Percentiles rank a stretch among this genome's conserved stretches.
Evolutionary conservation across 495 filamentous ascomycete species (phyloP).

Genomic region (Trichoderma virens): DNA sequence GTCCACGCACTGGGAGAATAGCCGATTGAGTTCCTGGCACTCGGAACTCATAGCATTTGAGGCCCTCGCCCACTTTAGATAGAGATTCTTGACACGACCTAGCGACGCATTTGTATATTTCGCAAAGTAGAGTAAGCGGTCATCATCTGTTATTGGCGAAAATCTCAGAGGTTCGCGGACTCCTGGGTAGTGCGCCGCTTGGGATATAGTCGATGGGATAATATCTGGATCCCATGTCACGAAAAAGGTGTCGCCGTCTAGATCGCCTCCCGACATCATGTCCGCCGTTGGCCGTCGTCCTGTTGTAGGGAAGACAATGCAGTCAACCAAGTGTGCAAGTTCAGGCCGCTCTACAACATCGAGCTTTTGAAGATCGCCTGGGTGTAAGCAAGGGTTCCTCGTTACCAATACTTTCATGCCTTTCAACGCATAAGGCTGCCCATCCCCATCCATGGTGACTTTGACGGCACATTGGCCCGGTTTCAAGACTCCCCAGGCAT

Average conservation of each 20-base stretch:
- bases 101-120: slow-evolving; percentile 40
- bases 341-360: slow-evolving; percentile 33
- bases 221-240: slow-evolving; percentile 46
- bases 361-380: slow-evolving; percentile 47
- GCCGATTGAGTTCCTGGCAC: slow-evolving; percentile 45
- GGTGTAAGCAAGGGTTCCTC: slow-evolving; percentile 46
- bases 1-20: slow-evolving; percentile 47
- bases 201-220: slow-evolving; percentile 33
- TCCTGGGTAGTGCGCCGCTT: slow-evolving; percentile 40
- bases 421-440: slow-evolving; percentile 29
- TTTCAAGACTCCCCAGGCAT: slow-evolving; percentile 37
- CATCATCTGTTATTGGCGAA: slow-evolving; percentile 36
- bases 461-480: slow-evolving; percentile 39
- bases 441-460: slow-evolving; percentile 36
- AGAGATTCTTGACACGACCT: slow-evolving; percentile 43
- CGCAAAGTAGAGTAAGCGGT: slow-evolving; percentile 41
- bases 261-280: slow-evolving; percentile 47
- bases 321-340: slow-evolving; percentile 40
- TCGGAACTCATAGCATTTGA: slow-evolving; percentile 37
- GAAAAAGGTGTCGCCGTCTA: slow-evolving; percentile 47
- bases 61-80: slow-evolving; percentile 41
- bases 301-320: slow-evolving; percentile 42
- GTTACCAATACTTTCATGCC: slow-evolving; percentile 40
- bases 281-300: slow-evolving; percentile 42
- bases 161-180: slow-evolving; percentile 37